Evolutionary conservation across 345 rosid genomes (phyloP).

Genomic region (Euphorbia lathyris): DNA sequence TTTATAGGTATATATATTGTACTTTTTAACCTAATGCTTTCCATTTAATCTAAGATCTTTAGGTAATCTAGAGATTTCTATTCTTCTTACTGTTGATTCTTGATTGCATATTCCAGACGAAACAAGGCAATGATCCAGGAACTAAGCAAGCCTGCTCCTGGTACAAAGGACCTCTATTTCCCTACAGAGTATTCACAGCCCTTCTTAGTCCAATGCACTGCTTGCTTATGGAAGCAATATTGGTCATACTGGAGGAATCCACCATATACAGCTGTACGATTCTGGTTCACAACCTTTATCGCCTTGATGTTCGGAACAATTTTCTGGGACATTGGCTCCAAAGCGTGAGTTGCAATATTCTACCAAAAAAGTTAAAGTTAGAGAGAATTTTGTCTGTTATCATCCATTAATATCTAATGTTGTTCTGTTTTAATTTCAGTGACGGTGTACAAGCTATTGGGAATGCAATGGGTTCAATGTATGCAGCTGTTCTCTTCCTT

Average conservation of each 20-base stretch:
- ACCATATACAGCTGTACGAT: slow-evolving; percentile 23
- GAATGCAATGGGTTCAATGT: slow-evolving; percentile 81
- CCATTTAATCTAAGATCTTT: too few relatives aligned
- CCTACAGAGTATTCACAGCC: slow-evolving; percentile 15
- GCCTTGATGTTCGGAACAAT: slow-evolving; percentile 27
- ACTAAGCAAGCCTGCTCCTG: slow-evolving; percentile 15
- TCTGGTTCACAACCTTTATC: slow-evolving; percentile 19
- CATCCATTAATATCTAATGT: background rate
- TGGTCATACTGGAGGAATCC: slow-evolving; percentile 31
- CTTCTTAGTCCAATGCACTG: slow-evolving; percentile 18
- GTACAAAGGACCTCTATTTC: slow-evolving; percentile 23
- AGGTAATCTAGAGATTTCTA: background rate
- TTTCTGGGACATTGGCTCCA: slow-evolving; percentile 29
- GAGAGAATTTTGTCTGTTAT: background rate
- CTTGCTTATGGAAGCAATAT: slow-evolving; percentile 28
- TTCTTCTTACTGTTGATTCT: background rate
- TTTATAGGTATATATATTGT: slow-evolving; percentile 38
- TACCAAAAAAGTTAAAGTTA: background rate
- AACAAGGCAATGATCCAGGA: slow-evolving; percentile 22
- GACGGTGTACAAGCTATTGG: slow-evolving; percentile 41
- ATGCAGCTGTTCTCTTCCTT: slow-evolving; percentile 60
- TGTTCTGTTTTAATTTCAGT: slow-evolving; percentile 32
- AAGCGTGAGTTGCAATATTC: slow-evolving; percentile 7
- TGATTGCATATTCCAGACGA: slow-evolving; percentile 40
- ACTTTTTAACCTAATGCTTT: too few relatives aligned